Base-by-base conservation (phyloP, 2,329 filamentous ascomycete species). In the Neonectria magnoliae region DNA sequence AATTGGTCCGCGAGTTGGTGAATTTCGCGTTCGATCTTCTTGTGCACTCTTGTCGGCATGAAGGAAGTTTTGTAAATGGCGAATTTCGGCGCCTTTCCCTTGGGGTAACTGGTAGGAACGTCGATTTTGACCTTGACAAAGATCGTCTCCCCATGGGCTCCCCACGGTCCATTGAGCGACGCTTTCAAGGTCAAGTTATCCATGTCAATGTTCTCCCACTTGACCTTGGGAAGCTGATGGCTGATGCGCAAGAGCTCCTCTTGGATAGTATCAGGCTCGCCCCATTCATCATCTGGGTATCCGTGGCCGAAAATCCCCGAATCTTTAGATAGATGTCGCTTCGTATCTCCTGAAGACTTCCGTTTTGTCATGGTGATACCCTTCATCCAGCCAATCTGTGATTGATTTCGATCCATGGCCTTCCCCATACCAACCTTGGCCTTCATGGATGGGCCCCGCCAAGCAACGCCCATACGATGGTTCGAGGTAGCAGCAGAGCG, bases 331-430 rank as follows among this genome's bases (percentile, higher is more conserved):
- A 83, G 77, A 73, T 85, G 76, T 76, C 86, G 80, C 75, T 76
- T 77, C 10, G 68, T 71, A 44, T 82, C 81, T 13, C 78, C 72
- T 2, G 80, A 80, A 1, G 80, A 75, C 68, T 85, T 87, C 59
- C 83, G 81, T 75, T 85, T 88, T 53, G 83, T 88, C 81, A 90
- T 88, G 33, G 85, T 89, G 64, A 91, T 88, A 5, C 89, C 88
- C 72, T 88, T 90, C 86, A 91, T 90, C 89, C 89, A 91, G 14
- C 86, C 87, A 59, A 91, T 88, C 67, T 90, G 88, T 22, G 85
- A 83, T 51, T 85, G 81, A 60, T 81, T 85, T 41, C 82, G 80
- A 62, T 87, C 83, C 27, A 77, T 60, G 18, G 80, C 73, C 55
- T 80, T 84, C 16, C 77, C 77, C 5, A 78, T 75, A 2, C 77